Base-by-base conservation (phyloP, 73 alveolate species). In the Breviolum minutum region DNA sequence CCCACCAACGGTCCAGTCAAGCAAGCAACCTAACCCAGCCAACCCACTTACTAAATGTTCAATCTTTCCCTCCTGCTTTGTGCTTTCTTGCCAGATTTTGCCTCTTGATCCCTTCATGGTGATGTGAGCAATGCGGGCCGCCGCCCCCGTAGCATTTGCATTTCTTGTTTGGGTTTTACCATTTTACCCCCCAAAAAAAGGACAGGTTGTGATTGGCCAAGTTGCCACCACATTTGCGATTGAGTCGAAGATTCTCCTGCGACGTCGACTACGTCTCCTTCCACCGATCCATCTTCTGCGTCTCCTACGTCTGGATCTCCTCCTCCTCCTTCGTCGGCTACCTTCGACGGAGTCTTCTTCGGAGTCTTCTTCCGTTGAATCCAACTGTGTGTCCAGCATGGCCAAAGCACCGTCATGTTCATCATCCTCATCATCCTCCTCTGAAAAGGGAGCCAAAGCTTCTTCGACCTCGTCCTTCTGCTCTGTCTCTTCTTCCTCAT, bases 181-280 rank as follows among this genome's bases (percentile, higher is more conserved):
- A n/a, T n/a, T n/a, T n/a, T n/a, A n/a, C n/a, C n/a, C n/a, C n/a
- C n/a, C n/a, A n/a, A n/a, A n/a, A n/a, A n/a, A n/a, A n/a, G n/a
- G n/a, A n/a, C n/a, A n/a, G n/a, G 27, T 7, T 17, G 24, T 11
- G 80, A 17, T 16, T 70, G 14, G 63, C 71, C 76, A 60, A 20
- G 94, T 60, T 61, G 94, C 76, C 7, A 80, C 29, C 20, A 32
- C 48, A 66, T 17, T 13, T 66, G 74, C 74, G 17, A 19, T 27
- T 12, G 11, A 26, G 13, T n/a, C 14, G 80, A 63, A 62, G 20
- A 60, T 7, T 16, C 63, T 61, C 69, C 95, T 88, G 71, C 96
- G 87, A 71, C 79, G 96, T 89, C 96, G 29, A 19, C 87, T 68
- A 32, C 87, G 96, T 69, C 96, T 89, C 77, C 95, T 29, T 48